Base-by-base conservation (phyloP, 1,284 basidiomycete genomes). In the Volvariella surrecta region DNA sequence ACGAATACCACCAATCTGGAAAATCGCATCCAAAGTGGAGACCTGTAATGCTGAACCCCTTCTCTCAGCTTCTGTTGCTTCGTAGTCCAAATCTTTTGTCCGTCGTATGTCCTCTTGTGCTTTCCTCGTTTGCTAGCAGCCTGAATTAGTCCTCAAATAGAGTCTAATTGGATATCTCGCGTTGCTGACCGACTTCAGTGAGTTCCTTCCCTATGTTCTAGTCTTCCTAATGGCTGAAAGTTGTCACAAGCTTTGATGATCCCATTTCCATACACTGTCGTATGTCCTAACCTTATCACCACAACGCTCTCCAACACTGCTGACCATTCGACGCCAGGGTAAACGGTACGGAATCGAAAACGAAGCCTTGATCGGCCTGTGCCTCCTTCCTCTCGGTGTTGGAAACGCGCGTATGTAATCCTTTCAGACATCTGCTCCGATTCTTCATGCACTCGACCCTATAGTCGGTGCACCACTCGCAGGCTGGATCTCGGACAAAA, bases 1-100 rank as follows among this genome's bases (percentile, higher is more conserved):
- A 76, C 30, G 66, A 62, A 54, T 37, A 47, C n/a, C n/a, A n/a
- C 11, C 47, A 4, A 48, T 51, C 22, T 19, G 40, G 43, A 13
- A 42, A 4, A 35, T 8, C 4, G n/a, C 50, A 55, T 22, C 50
- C 59, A 38, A 63, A 56, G 42, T 69, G 62, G 42, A 57, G 64
- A 13, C 53, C 63, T 32, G 68, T 75, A 7, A 71, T 69, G 58
- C 56, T 84, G 43, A 86, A 86, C 55, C 82, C 83, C 1, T 63
- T 87, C 37, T 50, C 56, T 1, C 68, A 71, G 28, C 48, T 87
- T 7, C 51, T 52, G 32, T 59, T 85, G 3, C 57, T 86, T 8
- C 60, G 70, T 17, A 79, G 77, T 51, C 77, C 79, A 4, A 81
- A 80, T 51, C 57, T 87, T 11, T 44, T 74, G 20, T 54, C 67